Evolutionary conservation across 768 basidiomycete genomes (phyloP).

Genomic region (Boletus rufocinnamomeus): DNA sequence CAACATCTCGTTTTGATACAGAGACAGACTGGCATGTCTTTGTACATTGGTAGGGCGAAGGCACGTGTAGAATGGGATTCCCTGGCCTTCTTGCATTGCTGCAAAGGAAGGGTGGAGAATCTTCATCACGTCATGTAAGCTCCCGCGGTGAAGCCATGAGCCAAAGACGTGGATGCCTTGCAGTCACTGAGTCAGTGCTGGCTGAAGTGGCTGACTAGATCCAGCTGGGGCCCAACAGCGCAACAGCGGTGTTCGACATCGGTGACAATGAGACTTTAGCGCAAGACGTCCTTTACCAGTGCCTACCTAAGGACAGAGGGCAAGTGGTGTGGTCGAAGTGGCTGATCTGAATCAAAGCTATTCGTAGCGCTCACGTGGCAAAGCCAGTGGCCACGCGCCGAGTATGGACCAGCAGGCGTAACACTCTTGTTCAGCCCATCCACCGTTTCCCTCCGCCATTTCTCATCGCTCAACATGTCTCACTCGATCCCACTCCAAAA

Average conservation of each 20-base stretch:
- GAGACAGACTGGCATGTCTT: constrained; percentile 5
- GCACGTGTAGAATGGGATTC: constrained; percentile 26
- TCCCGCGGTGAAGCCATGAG: constrained; percentile 23
- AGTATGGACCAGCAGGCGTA: constrained; percentile 33
- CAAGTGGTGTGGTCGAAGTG: constrained; percentile 12
- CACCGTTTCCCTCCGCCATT: constrained; percentile 31
- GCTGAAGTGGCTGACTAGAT: too few species aligned
- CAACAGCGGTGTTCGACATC: not conserved
- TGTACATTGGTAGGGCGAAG: constrained; percentile 4
- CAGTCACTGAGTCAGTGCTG: not conserved
- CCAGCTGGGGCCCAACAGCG: too few species aligned
- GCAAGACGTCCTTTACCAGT: not conserved
- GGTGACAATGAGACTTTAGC: not conserved
- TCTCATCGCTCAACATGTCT: constrained; percentile 30
- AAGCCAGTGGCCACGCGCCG: constrained; percentile 34
- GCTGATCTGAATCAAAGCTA: constrained; percentile 23
- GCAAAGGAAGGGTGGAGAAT: constrained; percentile 32
- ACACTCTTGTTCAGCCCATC: constrained; percentile 37
- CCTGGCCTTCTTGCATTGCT: constrained; percentile 20
- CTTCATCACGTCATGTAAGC: constrained; percentile 17
- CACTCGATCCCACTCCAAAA: constrained; percentile 17
- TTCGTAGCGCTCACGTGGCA: constrained; percentile 33
- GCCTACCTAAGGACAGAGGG: not conserved
- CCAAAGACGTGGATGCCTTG: constrained; percentile 20
- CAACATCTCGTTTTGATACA: constrained; percentile 6